Base-by-base conservation (phyloP, 768 basidiomycete species). In the Neoboletus subvelutipes region DNA sequence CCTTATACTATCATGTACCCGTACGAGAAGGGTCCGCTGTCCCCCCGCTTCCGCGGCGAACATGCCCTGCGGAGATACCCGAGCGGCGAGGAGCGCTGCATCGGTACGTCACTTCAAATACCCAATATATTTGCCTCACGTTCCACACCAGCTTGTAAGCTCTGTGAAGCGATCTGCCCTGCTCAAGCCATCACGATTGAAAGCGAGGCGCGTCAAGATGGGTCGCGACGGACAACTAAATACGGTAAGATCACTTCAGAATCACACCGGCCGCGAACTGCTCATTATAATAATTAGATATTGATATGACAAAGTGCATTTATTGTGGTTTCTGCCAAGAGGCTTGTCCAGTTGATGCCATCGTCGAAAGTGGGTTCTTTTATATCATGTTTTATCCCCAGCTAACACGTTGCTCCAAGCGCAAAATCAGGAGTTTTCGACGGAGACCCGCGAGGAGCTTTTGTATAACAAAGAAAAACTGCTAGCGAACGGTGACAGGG, bases 281-380 rank as follows among this genome's bases (percentile, higher is more conserved):
- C 33, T 57, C 49, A 53, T 40, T 11, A 28, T 31, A 6, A 42
- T 46, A 50, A 51, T 29, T 62, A 95, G 93, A 98, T 76, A 94
- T 98, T 67, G 97, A 99, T 73, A 99, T 99, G 97, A 99, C 97
- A 57, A 98, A 95, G 81, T 98, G 97, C 77, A 99, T 99, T 68
- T 99, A 99, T 80, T 99, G 97, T 75, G 97, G 97, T 52, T 98
- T 98, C 81, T 98, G 97, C 74, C 96, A 98, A 75, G 97, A 98
- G 77, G 97, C 97, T 31, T 99, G 97, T 73, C 97, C 97, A 2
- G 97, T 98, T 55, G 97, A 98, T 75, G 97, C 97, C 57, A 98
- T 99, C 66, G 97, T 99, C 53, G 97, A 98, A 79, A 96, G 95
- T 96, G 70, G 62, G 92, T 78, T 41, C 50, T 26, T 26, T 45